Evolutionary conservation across 2,329 filamentous ascomycete species (phyloP), one percentile per base, ranked within the genome.

Genomic region (Metarhizium humberi): DNA sequence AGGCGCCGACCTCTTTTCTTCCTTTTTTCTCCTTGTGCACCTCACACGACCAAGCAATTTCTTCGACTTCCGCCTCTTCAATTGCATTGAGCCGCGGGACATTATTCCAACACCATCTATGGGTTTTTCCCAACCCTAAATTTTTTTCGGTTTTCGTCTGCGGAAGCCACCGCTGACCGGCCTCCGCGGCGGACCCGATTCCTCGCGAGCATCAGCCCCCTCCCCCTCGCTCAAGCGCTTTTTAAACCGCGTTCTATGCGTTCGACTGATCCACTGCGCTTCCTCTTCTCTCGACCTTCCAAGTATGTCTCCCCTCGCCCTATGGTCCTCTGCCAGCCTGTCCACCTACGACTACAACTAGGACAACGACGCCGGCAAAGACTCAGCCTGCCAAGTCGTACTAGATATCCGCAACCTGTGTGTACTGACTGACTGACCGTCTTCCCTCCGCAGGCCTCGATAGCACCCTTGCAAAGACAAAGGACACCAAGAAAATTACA

Each of bases 251-350:
- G 38, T 83, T 89, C 84, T 86, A 96, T 96, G 91, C 92, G 84
- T 87, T 86, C 82, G 73, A 88, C 86, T 77, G 89, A 95, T 75
- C 85, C 95, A 69, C 84, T 95, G 71, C 88, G 90, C 77, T 94
- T 95, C 78, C 84, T 96, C 66, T 95, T 90, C 71, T 94, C 69
- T 45, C 69, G 94, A 80, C 90, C 90, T 71, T 89, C 90, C 74
- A 95, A 95, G 91, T 95, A 76, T 71, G 88, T 77, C 32, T 18
- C 25, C 25, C 25, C 25, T 25, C 25, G 25, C 25, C 25, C 25
- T 25, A 25, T 25, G 25, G 25, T 25, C 3, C 25, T 25, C 25
- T 25, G 3, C 25, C 42, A 18, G 25, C 40, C 49, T 38, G 51
- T 36, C 53, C 57, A 40, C 6, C 55, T 50, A 57, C 18, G 13